Percentiles rank a stretch among this genome's conserved stretches.
phyloP scores from a whole-genome alignment of 257 asterid species.

The Buddleja alternifolia region DNA sequence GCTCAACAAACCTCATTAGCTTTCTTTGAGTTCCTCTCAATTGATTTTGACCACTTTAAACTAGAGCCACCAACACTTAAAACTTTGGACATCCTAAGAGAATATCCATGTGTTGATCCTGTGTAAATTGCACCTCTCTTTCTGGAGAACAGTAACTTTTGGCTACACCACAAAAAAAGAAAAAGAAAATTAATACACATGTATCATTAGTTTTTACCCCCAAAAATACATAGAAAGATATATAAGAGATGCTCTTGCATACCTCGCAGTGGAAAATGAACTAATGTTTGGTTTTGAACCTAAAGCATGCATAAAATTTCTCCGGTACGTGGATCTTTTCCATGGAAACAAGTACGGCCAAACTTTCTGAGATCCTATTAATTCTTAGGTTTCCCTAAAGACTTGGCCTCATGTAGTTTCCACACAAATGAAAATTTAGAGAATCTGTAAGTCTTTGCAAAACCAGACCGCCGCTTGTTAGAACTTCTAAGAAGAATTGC shows the following conservation, averaged over 20 bases:
- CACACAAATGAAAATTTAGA: slow-evolving; percentile 72
- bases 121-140: slow-evolving; percentile 85
- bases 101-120: slow-evolving; percentile 79
- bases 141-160: slow-evolving; percentile 61
- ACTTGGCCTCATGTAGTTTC: slow-evolving; percentile 57
- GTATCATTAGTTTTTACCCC: slow-evolving; percentile 27
- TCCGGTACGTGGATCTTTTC: slow-evolving; percentile 72
- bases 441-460: slow-evolving; percentile 42
- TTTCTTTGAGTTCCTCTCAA: slow-evolving; percentile 77
- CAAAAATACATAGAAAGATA: slow-evolving; percentile 16
- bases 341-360: slow-evolving; percentile 61
- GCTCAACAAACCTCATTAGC: slow-evolving; percentile 71
- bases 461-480: slow-evolving; percentile 53
- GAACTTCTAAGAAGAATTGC: slow-evolving; percentile 35
- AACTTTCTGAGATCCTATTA: slow-evolving; percentile 48
- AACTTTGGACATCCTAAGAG: slow-evolving; percentile 80
- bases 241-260: neutral
- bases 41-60: slow-evolving; percentile 97
- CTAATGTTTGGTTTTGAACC: slow-evolving; percentile 43
- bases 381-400: slow-evolving; percentile 51
- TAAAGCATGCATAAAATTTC: slow-evolving; percentile 46
- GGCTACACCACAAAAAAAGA: slow-evolving; percentile 49
- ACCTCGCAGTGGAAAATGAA: slow-evolving; percentile 60
- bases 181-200: slow-evolving; percentile 21
- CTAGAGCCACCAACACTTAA: slow-evolving; percentile 76